A percentile compares a stretch with the other conserved stretches of the same genome.
Conservation (phyloP, 371 early-diverging fungal genomes). For the Nematocida displodere region DNA sequence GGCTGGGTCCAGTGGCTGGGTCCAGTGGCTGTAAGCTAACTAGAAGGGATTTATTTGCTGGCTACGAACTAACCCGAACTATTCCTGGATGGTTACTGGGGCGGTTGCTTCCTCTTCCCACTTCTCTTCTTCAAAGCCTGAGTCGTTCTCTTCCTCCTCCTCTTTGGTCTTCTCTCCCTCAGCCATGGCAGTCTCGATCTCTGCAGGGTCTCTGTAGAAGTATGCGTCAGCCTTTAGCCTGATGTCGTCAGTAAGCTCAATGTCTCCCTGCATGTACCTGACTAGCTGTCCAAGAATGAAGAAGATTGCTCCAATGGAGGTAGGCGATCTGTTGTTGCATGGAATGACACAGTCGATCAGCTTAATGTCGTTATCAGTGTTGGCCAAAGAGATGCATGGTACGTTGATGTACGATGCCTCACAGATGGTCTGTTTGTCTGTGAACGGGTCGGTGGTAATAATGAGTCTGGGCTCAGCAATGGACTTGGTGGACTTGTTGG, state of each 20-base stretch:
- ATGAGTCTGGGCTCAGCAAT: conserved; percentile 94
- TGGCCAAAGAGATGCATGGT: conserved; percentile 92
- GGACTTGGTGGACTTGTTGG: conserved; percentile 93
- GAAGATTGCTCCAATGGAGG: conserved; percentile 88
- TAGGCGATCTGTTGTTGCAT: conserved; percentile 94
- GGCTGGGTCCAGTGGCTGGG: no score
- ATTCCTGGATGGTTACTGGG: not conserved
- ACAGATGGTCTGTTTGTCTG: conserved; percentile 91
- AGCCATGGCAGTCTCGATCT: conserved; percentile 61
- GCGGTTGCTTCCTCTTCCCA: conserved; percentile 7
- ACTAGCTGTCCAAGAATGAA: conserved; percentile 93
- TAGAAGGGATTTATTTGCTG: no score
- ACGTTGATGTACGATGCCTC: conserved; percentile 98
- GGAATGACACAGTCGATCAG: conserved; percentile 97
- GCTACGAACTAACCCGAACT: not conserved
- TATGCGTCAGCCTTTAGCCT: conserved; percentile 62
- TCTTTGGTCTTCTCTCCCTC: conserved; percentile 57
- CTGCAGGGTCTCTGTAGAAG: conserved; percentile 65
- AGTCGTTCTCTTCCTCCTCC: conserved; percentile 37
- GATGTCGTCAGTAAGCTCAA: conserved; percentile 58
- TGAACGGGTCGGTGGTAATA: conserved; percentile 89
- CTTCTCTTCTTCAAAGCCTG: conserved; percentile 33
- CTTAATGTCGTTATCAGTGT: conserved; percentile 83
- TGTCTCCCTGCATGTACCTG: conserved; percentile 84
- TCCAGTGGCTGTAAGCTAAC: no score